Evolutionary conservation across 441 rosid species (phyloP), one percentile per base, ranked within the genome.

Genomic region (Sinapis alba): DNA sequence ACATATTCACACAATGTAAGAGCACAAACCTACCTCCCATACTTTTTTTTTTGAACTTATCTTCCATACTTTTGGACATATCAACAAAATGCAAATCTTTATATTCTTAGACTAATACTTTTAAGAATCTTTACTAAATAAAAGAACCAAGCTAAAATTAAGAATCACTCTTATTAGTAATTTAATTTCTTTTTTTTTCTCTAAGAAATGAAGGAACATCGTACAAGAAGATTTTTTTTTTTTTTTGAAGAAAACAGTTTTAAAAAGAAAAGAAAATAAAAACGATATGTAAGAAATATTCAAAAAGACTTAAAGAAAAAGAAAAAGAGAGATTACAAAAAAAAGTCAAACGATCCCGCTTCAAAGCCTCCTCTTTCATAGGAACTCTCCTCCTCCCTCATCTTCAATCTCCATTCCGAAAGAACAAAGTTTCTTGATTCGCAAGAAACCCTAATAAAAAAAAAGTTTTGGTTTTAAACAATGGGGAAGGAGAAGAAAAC

Each of bases 401-500:
- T 54, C 66, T 12, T 72, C 65, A 57, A 21, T 47, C 64, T 11
- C 61, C 61, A 47, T 32, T 3, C 16, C 43, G n/a, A 41, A 58
- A 68, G 18, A 67, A 51, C 47, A 16, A 11, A 36, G 53, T 11
- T 34, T 7, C 27, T 41, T 65, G 54, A 65, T 65, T 62, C 65
- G 34, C 23, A 77, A 47, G 73, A 66, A 65, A 24, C 71, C 66
- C 65, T 57, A 67, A 60, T 50, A 6, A 43, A 41, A 3, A 16
- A 16, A 47, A 47, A 47, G 21, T 15, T 47, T 16, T 2, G 12
- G 18, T 65, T 26, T 75, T 18, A 3, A 7, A 71, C 30, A 54
- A 81, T 75, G 81, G 83, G 82, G 78, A 79, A 83, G 79, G 85
- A 82, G 76, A 80, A 83, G 80, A 78, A 77, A 59, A 45, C 79